Evolutionary conservation across 345 rosid genomes (phyloP).

Genomic region (Carallia brachiata): DNA sequence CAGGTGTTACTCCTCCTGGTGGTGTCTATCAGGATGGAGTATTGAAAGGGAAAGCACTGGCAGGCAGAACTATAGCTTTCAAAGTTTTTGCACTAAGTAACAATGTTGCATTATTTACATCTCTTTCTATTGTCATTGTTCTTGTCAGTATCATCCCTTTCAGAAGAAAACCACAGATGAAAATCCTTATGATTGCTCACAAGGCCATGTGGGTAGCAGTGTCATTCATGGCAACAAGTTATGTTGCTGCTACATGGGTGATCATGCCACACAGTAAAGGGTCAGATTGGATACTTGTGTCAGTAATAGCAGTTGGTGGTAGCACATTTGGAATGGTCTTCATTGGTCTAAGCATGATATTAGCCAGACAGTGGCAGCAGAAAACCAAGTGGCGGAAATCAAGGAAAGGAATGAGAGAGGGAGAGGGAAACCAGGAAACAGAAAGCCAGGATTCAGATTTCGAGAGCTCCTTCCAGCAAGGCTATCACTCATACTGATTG

Average conservation of each 20-base stretch:
- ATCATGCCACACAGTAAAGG: conserved; percentile 18
- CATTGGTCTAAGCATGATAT: conserved; percentile 4
- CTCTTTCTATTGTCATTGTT: conserved; percentile 32
- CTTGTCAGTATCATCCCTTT: conserved; percentile 33
- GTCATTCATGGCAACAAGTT: conserved; percentile 37
- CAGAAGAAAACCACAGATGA: conserved; percentile 13
- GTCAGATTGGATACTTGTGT: conserved; percentile 19
- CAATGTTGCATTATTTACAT: conserved; percentile 37
- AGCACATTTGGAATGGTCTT: conserved; percentile 12
- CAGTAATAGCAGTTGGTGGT: conserved; percentile 6
- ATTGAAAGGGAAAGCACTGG: conserved; percentile 18
- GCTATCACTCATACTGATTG: conserved; percentile 2
- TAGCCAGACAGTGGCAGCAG: conserved; percentile 10
- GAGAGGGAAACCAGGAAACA: background rate
- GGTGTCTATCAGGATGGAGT: conserved; percentile 18
- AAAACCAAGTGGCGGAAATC: conserved; percentile 21
- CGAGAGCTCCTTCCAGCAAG: background rate
- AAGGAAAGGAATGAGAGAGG: background rate
- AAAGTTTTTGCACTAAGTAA: conserved; percentile 33
- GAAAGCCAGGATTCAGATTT: background rate
- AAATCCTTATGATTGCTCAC: conserved; percentile 25
- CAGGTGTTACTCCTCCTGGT: conserved; percentile 28
- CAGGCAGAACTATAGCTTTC: conserved; percentile 26
- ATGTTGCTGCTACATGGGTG: conserved; percentile 26
- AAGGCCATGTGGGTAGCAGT: conserved; percentile 37